These are phyloP conservation scores for Phytopythium oedochilum DNA, from an alignment of 352 stramenopile species.

Conservation along the genomic window DNA sequence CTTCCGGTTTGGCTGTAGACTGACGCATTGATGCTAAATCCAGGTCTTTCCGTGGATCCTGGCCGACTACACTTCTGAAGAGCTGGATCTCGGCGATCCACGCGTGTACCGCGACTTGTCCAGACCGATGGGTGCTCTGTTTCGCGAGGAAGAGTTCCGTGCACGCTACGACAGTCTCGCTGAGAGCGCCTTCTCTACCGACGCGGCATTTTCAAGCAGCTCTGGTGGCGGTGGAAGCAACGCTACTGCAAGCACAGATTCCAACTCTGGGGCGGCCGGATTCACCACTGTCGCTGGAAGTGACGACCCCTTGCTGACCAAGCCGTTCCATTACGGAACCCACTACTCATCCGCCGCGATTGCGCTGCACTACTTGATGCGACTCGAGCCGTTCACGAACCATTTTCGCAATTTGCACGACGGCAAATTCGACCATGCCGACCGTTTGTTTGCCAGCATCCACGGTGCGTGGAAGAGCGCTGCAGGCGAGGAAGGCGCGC, in stretches of 20 bases:
- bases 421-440: conserved; percentile 97
- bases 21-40: not conserved
- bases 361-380: conserved; percentile 97
- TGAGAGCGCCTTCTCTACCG: conserved; percentile 20
- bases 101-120: conserved; percentile 93
- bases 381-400: conserved; percentile 94
- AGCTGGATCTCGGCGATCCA: conserved; percentile 92
- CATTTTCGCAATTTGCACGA: conserved; percentile 94
- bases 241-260: not conserved
- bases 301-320: conserved; percentile 42
- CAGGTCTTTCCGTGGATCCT: conserved; percentile 97
- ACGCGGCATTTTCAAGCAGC: not conserved
- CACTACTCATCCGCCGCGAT: conserved; percentile 91
- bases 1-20: not conserved
- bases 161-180: conserved; percentile 56
- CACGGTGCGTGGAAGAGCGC: conserved; percentile 89
- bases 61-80: conserved; percentile 91
- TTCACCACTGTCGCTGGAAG: not conserved
- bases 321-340: conserved; percentile 95
- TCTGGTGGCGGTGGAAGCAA: not conserved
- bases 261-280: not conserved
- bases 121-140: conserved; percentile 97
- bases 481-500: conserved; percentile 49
- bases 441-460: conserved; percentile 96
- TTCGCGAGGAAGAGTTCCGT: conserved; percentile 82